phyloP scores from a whole-genome alignment of 495 filamentous ascomycete species.

The Neurospora sp. region DNA sequence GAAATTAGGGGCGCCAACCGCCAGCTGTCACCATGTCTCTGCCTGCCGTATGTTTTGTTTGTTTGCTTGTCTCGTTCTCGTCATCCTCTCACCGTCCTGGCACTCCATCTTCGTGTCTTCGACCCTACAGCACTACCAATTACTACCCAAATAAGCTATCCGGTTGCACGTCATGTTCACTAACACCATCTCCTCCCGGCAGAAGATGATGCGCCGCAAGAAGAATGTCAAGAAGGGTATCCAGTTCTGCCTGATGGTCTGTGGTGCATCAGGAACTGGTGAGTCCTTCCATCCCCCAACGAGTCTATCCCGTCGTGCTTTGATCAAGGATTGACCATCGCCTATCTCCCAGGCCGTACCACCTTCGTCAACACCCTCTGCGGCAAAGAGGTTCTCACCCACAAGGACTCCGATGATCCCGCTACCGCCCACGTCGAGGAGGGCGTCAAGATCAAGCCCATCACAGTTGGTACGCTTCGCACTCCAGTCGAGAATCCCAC shows the following conservation, averaged over 20 bases:
- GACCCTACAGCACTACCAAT: conserved; percentile 6
- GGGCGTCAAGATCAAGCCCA: conserved; percentile 93
- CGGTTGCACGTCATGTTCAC: conserved; percentile 6
- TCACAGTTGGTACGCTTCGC: conserved; percentile 77
- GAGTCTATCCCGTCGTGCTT: neutral
- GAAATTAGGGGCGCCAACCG: conserved; percentile 2
- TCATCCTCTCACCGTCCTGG: neutral
- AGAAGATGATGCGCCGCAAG: conserved; percentile 98
- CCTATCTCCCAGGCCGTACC: conserved; percentile 60
- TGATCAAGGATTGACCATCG: conserved; percentile 14
- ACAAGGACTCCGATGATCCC: conserved; percentile 87
- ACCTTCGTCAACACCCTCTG: conserved; percentile 99
- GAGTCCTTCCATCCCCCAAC: conserved; percentile 23
- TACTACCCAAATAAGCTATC: conserved; percentile 5
- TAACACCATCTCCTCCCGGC: conserved; percentile 25
- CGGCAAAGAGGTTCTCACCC: conserved; percentile 77
- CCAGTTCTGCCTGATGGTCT: conserved; percentile 99
- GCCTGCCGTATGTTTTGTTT: conserved; percentile 24
- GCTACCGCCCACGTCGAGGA: conserved; percentile 85
- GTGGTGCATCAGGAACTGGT: conserved; percentile 97
- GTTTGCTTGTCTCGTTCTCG: conserved; percentile 9
- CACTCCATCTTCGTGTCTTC: neutral
- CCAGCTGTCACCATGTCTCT: conserved; percentile 25
- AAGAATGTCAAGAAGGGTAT: conserved; percentile 99
- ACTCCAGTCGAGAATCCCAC: neutral